Base-by-base conservation (phyloP, 2,329 filamentous ascomycete species). In the Piedraia hortae region DNA sequence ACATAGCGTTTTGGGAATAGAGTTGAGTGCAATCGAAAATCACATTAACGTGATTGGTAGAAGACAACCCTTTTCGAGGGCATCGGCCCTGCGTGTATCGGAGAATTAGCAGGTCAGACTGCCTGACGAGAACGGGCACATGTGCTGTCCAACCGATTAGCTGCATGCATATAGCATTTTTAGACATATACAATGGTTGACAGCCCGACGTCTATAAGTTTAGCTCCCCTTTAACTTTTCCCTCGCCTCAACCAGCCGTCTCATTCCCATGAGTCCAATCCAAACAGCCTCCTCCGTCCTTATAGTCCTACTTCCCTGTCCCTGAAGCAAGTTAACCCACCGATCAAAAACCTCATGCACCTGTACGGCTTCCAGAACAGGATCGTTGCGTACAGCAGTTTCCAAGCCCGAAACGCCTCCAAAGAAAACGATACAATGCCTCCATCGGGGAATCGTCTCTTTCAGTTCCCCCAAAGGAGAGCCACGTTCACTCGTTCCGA, bases 401-500 rank as follows among this genome's bases (percentile, higher is more conserved):
- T 88, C 77, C 8, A 89, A 50, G 1, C 77, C 75, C 14, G 69
- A 61, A 0, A 78, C 70, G 0, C 77, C 75, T 10, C 77, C 77
- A 40, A 88, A 77, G 0, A 78, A 68, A 14, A 89, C 43, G 1
- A 89, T 42, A 8, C 85, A 45, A 43, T 88, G 75, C 27, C 64
- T 60, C 42, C 42, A 45, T 4, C 25, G 32, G 13, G 33, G 36
- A 29, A 35, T 43, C 1, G 51, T 51, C 26, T 56, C 57, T 2
- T 51, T 51, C 26, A 57, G 58, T 2, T 42, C 49, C 10, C 5
- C 36, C 20, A 13, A 44, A 24, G 14, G 28, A 26, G 51, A 35
- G 22, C 75, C 70, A 29, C 72, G 63, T 46, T 88, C 77, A 3
- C 73, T 82, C 0, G 75, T 88, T 9, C 75, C 77, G 32, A 89